phyloP scores from a whole-genome alignment of 805 yeast species.

The Metschnikowia rubicola region DNA sequence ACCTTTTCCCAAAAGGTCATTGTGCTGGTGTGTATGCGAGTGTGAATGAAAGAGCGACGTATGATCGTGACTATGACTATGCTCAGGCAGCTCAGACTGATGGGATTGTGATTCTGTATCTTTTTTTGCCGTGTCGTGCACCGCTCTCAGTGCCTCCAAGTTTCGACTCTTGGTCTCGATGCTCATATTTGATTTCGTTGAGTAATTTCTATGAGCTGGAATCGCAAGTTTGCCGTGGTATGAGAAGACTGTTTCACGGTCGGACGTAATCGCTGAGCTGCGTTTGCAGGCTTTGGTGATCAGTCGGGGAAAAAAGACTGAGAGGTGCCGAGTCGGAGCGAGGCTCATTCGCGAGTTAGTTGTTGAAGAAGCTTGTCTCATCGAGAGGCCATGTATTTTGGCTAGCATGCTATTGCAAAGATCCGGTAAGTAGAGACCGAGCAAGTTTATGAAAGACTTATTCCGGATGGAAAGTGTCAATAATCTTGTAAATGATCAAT shows the following conservation, averaged over 20 bases:
- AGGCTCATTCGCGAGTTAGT: slow-evolving; percentile 2
- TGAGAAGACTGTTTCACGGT: neutral
- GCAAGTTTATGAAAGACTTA: too few relatives aligned
- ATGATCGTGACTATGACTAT: slow-evolving; percentile 15
- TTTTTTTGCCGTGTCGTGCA: neutral
- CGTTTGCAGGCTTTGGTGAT: slow-evolving; percentile 1
- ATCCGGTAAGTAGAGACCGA: too few relatives aligned
- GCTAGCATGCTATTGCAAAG: too few relatives aligned
- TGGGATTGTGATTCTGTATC: slow-evolving; percentile 2
- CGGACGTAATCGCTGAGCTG: neutral
- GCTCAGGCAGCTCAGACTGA: neutral
- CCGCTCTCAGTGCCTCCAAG: too few relatives aligned
- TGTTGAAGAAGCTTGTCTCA: too few relatives aligned
- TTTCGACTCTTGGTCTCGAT: too few relatives aligned
- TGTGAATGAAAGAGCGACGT: slow-evolving; percentile 28
- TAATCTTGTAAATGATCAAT: neutral
- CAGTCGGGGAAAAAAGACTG: slow-evolving; percentile 3
- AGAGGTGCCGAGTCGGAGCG: slow-evolving; percentile 1
- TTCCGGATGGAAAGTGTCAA: too few relatives aligned
- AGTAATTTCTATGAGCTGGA: neutral
- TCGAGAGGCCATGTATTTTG: too few relatives aligned
- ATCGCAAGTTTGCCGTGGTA: neutral
- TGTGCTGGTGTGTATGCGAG: slow-evolving; percentile 34
- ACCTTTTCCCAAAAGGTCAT: slow-evolving; percentile 33
- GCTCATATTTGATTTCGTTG: too few relatives aligned